These are phyloP conservation scores for Neurospora cerealis DNA, from an alignment of 495 filamentous ascomycete species.

Conservation along the genomic window DNA sequence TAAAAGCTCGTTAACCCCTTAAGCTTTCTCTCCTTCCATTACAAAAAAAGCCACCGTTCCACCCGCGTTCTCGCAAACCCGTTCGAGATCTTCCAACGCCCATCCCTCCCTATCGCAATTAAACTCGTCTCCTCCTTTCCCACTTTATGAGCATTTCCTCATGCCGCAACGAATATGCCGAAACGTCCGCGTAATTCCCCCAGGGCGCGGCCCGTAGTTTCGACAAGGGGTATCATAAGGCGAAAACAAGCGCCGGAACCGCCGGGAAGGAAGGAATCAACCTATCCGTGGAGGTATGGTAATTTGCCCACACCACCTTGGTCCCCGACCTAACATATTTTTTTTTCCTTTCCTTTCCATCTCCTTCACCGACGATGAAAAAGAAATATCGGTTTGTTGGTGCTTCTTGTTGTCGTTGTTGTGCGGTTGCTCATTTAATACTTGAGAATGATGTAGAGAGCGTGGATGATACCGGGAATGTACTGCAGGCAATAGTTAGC, in stretches of 20 bases:
- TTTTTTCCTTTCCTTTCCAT: neutral
- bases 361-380: neutral
- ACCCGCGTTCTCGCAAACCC: neutral
- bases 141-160: neutral
- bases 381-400: neutral
- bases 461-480: constrained; percentile 58
- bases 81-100: neutral
- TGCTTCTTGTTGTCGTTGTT: neutral
- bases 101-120: neutral
- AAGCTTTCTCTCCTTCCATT: neutral
- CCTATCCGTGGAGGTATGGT: neutral
- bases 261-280: neutral
- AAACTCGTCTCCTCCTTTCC: neutral
- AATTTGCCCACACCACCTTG: neutral
- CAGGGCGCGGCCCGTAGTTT: neutral
- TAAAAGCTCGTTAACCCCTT: neutral
- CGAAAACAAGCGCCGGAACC: neutral
- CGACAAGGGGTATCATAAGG: neutral
- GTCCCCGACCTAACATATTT: neutral
- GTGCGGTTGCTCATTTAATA: constrained; percentile 21
- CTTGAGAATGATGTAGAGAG: constrained; percentile 45
- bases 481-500: constrained; percentile 8
- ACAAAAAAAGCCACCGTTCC: neutral
- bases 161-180: neutral
- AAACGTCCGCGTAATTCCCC: neutral